Base-by-base conservation (phyloP, 495 filamentous ascomycete genomes). In the Aspergillus wentii region DNA sequence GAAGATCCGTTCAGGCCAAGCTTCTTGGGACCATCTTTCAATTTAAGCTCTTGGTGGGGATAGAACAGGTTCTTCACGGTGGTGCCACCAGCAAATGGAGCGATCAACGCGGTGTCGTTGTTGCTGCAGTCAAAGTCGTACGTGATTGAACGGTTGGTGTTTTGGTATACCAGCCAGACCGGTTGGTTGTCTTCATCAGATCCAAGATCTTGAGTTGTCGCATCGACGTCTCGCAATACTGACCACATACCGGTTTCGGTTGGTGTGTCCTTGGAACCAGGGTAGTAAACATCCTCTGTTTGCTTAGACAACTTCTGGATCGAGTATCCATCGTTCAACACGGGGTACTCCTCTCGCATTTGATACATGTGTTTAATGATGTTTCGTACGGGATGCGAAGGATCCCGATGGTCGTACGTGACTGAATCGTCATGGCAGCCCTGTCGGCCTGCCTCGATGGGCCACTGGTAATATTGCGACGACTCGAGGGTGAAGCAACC, bases 201-300 rank as follows among this genome's bases (percentile, higher is more conserved):
- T 8, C 61, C 57, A 9, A 79, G 58, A 37, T 79, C 64, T 49
- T 86, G 82, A 8, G 74, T 46, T 14, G 47, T 59, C 1, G 61
- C 56, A 32, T 71, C 73, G 15, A 61, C 54, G 11, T 68, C 72
- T 13, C 83, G 70, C 22, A 74, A 41, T 21, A 82, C 69, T 39
- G 79, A 82, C 80, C 80, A 87, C 49, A 87, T 68, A 8, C 83
- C 83, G 7, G 71, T 75, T 45, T 83, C 79, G 5, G 83, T 84
- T 1, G 67, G 60, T 0, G 72, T 62, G 0, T 61, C 66, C 16
- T 66, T 57, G 17, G 75, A 82, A 14, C 79, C 80, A 8, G 69
- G 68, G 1, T 77, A 67, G 9, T 67, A 58, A 11, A 78, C 49
- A 5, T 69, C 41, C 13, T 60, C 57, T 10, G 78, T 84, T 40